Conservation (phyloP, 805 yeast genomes). For the Metschnikowia amazonensis region DNA sequence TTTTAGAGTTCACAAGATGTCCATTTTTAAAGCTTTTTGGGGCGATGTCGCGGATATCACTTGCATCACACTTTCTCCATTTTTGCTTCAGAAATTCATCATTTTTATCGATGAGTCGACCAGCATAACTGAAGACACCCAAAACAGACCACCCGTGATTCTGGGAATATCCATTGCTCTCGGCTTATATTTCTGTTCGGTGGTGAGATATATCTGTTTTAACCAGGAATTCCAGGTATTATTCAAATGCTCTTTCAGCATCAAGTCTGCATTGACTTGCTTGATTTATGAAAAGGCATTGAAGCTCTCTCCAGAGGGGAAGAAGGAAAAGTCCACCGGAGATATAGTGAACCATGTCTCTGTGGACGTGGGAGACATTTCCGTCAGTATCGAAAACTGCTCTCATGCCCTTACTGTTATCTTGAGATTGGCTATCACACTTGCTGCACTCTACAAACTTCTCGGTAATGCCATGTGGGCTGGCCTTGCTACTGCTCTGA, state of each 20-base stretch:
- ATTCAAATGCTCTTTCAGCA: conserved; percentile 18
- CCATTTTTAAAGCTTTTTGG: conserved; percentile 10
- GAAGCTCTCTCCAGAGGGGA: conserved; percentile 61
- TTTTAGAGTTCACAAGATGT: conserved; percentile 13
- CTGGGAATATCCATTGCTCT: conserved; percentile 77
- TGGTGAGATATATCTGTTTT: conserved; percentile 18
- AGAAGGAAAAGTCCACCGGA: conserved; percentile 61
- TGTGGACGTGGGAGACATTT: conserved; percentile 63
- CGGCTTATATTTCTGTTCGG: conserved; percentile 49
- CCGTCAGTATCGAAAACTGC: conserved; percentile 50
- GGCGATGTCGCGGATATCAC: conserved; percentile 24
- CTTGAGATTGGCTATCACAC: conserved; percentile 48
- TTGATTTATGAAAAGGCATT: conserved; percentile 69
- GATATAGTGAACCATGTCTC: conserved; percentile 77
- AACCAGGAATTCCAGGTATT: conserved; percentile 19
- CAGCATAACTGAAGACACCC: conserved; percentile 1
- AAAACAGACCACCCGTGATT: conserved; percentile 32
- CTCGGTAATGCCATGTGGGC: conserved; percentile 58
- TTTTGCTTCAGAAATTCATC: conserved; percentile 28
- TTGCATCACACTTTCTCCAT: conserved; percentile 25
- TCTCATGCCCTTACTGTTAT: conserved; percentile 49
- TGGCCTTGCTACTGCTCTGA: conserved; percentile 49
- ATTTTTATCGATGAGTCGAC: conserved; percentile 21
- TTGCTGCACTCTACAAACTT: conserved; percentile 51
- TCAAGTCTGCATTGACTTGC: conserved; percentile 53